Evolutionary conservation across 148 eudicot genomes (phyloP), one percentile per base, ranked within the genome.

Genomic region (Silene uniflora): DNA sequence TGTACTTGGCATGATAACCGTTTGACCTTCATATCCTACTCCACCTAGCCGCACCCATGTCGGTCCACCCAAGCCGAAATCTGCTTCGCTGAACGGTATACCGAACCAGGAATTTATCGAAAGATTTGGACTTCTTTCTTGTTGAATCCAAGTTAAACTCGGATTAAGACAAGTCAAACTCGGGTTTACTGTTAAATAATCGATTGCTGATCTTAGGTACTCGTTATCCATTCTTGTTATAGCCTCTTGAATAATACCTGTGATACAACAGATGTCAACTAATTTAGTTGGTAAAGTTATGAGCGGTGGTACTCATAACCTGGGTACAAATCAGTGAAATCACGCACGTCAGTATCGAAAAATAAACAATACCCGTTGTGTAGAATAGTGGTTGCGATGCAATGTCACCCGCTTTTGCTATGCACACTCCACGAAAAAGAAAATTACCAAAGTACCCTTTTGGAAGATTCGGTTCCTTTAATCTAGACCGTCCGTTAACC

Each of bases 11-110:
- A 71, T 60, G 74, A 82, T 78, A 23, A 68, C 59, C 0, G 84
- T 77, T 23, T 78, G 76, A 21, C 84, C 84, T 35, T 82, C 84
- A 54, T 55, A 78, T 21, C 77, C 71, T 13, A 82, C 76, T 46
- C 81, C 79, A 42, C 81, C 78, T 2, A 74, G 75, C 7, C 84
- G 79, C 56, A 75, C 66, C 56, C 61, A 77, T 22, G 69, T 72
- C 27, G 84, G 84, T 19, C 75, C 49, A 27, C 84, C 84, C 81
- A 79, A 82, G 8, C 84, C 84, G n/a, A 82, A 82, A 67, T 82
- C 79, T 1, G 79, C 79, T 59, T 82, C 81, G 46, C 67, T 23
- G n/a, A 71, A 74, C 5, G 84, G 76, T 39, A 82, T 27, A 35
- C 76, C 67, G 3, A 72, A 71, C 84, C 84, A 82, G 47, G 73